phyloP scores from a whole-genome alignment of 2,329 filamentous ascomycete species.

The Aspergillus luchuensis region DNA sequence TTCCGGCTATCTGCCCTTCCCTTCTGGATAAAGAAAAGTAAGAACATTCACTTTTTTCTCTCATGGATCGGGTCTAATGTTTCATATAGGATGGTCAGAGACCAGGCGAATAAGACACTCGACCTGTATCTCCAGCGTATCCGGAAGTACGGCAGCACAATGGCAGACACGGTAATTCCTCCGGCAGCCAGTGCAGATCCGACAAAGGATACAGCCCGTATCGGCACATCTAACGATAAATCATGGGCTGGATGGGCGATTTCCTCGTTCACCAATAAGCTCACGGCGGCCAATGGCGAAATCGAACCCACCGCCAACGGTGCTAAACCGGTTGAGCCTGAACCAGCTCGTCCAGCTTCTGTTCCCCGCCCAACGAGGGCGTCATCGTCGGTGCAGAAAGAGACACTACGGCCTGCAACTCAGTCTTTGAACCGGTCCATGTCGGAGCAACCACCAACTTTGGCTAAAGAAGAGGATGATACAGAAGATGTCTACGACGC shows the following conservation, averaged over 20 bases:
- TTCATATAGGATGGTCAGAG: conserved; percentile 67
- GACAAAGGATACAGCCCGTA: conserved; percentile 62
- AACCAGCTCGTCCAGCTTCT: conserved; percentile 49
- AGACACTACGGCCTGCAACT: conserved; percentile 25
- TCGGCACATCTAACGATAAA: conserved; percentile 72
- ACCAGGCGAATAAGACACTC: conserved; percentile 86
- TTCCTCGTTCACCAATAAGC: conserved; percentile 95
- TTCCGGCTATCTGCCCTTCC: conserved; percentile 80
- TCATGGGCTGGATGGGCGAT: conserved; percentile 98
- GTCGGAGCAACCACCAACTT: conserved; percentile 43
- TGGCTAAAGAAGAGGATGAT: conserved; percentile 51
- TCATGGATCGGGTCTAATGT: conserved; percentile 1
- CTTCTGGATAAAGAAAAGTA: conserved; percentile 92
- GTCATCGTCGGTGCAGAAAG: conserved; percentile 32
- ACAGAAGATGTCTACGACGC: conserved; percentile 68
- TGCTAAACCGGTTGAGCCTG: conserved; percentile 46
- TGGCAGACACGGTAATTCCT: conserved; percentile 80
- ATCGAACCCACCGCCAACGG: conserved; percentile 67
- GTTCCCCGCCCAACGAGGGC: conserved; percentile 48
- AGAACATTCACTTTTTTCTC: conserved; percentile 9
- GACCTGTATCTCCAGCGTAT: conserved; percentile 83
- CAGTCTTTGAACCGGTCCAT: conserved; percentile 41
- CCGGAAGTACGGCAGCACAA: conserved; percentile 71
- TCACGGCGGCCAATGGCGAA: conserved; percentile 80
- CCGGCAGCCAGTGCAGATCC: conserved; percentile 57